Evolutionary conservation across 208 protist species (phyloP).

Genomic region (Wallacemonas rigidus): DNA sequence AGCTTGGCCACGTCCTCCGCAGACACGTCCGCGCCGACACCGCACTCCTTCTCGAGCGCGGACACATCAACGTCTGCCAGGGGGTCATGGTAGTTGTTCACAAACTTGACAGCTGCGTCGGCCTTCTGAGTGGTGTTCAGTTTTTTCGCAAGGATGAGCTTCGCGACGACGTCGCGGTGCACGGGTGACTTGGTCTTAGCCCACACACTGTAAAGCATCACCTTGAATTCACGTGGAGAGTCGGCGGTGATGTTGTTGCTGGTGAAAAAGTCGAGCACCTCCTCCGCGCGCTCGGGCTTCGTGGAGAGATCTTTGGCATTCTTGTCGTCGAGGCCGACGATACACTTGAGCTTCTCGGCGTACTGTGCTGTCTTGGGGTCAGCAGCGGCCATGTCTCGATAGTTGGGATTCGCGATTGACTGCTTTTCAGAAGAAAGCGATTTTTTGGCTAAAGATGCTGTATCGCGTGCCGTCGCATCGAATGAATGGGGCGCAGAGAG

Average conservation of each 20-base stretch:
- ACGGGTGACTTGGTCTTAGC: constrained; percentile 76
- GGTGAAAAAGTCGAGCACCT: constrained; percentile 81
- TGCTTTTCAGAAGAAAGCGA: not conserved
- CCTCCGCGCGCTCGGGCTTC: constrained; percentile 83
- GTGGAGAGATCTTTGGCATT: constrained; percentile 85
- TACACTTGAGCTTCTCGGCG: constrained; percentile 56
- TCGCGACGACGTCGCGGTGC: constrained; percentile 74
- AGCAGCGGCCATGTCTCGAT: constrained; percentile 17
- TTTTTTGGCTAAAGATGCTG: constrained; percentile 1
- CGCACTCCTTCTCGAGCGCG: constrained; percentile 69
- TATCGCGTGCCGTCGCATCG: not conserved
- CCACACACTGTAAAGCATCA: constrained; percentile 88
- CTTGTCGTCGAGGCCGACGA: constrained; percentile 90
- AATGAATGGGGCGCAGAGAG: constrained; percentile 2
- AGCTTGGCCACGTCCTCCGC: constrained; percentile 41
- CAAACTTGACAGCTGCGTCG: constrained; percentile 78
- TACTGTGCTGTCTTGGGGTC: constrained; percentile 19
- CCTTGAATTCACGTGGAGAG: constrained; percentile 78
- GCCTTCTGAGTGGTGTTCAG: constrained; percentile 85
- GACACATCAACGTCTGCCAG: constrained; percentile 38
- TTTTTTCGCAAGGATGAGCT: constrained; percentile 57
- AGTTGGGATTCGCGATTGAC: constrained; percentile 11
- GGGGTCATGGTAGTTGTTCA: constrained; percentile 49
- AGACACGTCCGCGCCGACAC: constrained; percentile 73
- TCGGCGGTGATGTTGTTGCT: constrained; percentile 40